These are phyloP conservation scores for Tremellales sp. DNA, from an alignment of 1,284 basidiomycete species.

Conservation along the genomic window DNA sequence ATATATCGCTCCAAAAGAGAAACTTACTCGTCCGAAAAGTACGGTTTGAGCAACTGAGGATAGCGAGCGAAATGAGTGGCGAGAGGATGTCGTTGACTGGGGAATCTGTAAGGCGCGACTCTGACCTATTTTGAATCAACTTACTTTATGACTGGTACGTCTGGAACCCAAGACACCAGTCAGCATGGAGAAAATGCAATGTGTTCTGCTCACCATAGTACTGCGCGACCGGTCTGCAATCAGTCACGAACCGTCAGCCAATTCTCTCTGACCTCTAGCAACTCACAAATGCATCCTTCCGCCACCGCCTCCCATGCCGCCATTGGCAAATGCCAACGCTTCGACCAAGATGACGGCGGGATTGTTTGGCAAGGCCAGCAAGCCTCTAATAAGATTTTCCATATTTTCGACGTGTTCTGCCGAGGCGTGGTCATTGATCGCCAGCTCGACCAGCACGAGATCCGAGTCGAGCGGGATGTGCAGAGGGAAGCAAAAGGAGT, in stretches of 20 bases:
- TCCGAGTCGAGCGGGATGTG: conserved; percentile 42
- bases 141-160: conserved; percentile 44
- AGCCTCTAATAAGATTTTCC: conserved; percentile 45
- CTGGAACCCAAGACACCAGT: conserved; percentile 5
- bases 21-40: conserved; percentile 43
- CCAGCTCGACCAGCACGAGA: conserved; percentile 44
- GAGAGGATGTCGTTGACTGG: conserved; percentile 39
- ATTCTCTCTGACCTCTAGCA: not conserved
- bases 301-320: conserved; percentile 46
- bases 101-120: conserved; percentile 2
- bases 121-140: not conserved
- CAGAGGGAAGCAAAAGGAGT: conserved; percentile 45
- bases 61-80: conserved; percentile 45
- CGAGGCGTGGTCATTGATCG: conserved; percentile 45
- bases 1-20: not conserved
- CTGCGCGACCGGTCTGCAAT: conserved; percentile 39
- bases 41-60: conserved; percentile 40
- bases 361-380: conserved; percentile 35
- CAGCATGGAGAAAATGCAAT: not conserved
- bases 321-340: conserved; percentile 40
- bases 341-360: conserved; percentile 46
- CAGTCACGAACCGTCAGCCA: not conserved
- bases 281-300: conserved; percentile 44
- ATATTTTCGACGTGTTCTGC: conserved; percentile 46
- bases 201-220: conserved; percentile 38